These are phyloP conservation scores for Barnettozyma sucrosica DNA, from an alignment of 805 yeast genomes.

Conservation along the genomic window DNA sequence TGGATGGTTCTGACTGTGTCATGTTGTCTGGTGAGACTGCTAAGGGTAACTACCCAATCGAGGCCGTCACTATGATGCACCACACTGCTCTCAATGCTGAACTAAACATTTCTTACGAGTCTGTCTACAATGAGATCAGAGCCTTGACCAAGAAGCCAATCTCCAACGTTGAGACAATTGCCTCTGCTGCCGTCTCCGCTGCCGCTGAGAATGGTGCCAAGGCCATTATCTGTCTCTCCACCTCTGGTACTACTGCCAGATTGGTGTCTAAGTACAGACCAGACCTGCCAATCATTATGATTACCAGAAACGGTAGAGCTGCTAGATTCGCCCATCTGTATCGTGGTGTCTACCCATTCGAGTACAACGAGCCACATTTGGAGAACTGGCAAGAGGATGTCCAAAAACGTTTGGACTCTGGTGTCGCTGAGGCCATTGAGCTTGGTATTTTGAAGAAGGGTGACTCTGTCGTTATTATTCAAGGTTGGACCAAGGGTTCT, in stretches of 20 bases:
- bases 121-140: slow-evolving; percentile 83
- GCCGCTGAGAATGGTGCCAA: slow-evolving; percentile 93
- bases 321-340: slow-evolving; percentile 95
- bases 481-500: slow-evolving; percentile 98
- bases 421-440: slow-evolving; percentile 81
- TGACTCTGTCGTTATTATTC: slow-evolving; percentile 88
- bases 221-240: slow-evolving; percentile 94
- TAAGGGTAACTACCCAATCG: slow-evolving; percentile 96
- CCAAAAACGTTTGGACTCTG: slow-evolving; percentile 90
- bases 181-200: slow-evolving; percentile 95
- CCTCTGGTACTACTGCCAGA: slow-evolving; percentile 94
- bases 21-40: slow-evolving; percentile 99
- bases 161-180: slow-evolving; percentile 92
- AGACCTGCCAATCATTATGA: slow-evolving; percentile 94
- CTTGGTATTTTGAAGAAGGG: slow-evolving; percentile 83
- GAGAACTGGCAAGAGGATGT: slow-evolving; percentile 96
- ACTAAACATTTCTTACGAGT: slow-evolving; percentile 87
- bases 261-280: slow-evolving; percentile 97
- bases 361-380: slow-evolving; percentile 52
- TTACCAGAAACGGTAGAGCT: slow-evolving; percentile 88
- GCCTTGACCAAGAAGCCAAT: slow-evolving; percentile 82
- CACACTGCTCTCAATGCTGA: slow-evolving; percentile 95
- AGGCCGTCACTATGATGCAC: slow-evolving; percentile 98
- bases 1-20: slow-evolving; percentile 99
- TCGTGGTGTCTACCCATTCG: slow-evolving; percentile 98